Base-by-base conservation (phyloP, 176 grass and related monocot genomes). In the Elymus sibiricus region DNA sequence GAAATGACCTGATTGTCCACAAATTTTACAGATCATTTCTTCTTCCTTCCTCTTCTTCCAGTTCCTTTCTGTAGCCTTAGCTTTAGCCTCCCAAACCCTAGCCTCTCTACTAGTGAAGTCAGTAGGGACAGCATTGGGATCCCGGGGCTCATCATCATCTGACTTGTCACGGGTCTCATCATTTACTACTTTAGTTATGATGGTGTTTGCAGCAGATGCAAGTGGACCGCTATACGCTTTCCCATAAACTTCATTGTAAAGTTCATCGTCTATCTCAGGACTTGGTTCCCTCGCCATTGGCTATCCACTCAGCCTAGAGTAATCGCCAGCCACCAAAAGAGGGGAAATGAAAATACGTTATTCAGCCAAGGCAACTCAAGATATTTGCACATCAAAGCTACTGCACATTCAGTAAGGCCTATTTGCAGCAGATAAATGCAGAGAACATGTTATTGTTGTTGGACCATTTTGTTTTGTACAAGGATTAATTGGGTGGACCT, bases 41-140 rank as follows among this genome's bases (percentile, higher is more conserved):
- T 98, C 96, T 84, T 98, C 91, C 84, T 94, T 95, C 89, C 93
- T 95, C 64, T 95, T 95, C 84, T 95, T 95, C 93, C 93, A n/a
- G n/a, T n/a, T n/a, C n/a, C n/a, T n/a, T n/a, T n/a, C n/a, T n/a
- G n/a, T n/a, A n/a, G n/a, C n/a, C n/a, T n/a, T n/a, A n/a, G n/a
- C n/a, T n/a, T n/a, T n/a, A n/a, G n/a, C n/a, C n/a, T n/a, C n/a
- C n/a, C n/a, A n/a, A n/a, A n/a, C n/a, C n/a, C n/a, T n/a, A n/a
- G n/a, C n/a, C n/a, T n/a, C n/a, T n/a, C n/a, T n/a, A n/a, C n/a
- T n/a, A n/a, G n/a, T n/a, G n/a, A n/a, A n/a, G n/a, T n/a, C n/a
- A n/a, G n/a, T n/a, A n/a, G n/a, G n/a, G n/a, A n/a, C n/a, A n/a
- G n/a, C n/a, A n/a, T n/a, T n/a, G n/a, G n/a, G n/a, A n/a, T 98